Percentiles rank a stretch among this genome's conserved stretches.
phyloP scores from a whole-genome alignment of 2,329 filamentous ascomycete genomes.

The Fusarium pseudocircinatum region DNA sequence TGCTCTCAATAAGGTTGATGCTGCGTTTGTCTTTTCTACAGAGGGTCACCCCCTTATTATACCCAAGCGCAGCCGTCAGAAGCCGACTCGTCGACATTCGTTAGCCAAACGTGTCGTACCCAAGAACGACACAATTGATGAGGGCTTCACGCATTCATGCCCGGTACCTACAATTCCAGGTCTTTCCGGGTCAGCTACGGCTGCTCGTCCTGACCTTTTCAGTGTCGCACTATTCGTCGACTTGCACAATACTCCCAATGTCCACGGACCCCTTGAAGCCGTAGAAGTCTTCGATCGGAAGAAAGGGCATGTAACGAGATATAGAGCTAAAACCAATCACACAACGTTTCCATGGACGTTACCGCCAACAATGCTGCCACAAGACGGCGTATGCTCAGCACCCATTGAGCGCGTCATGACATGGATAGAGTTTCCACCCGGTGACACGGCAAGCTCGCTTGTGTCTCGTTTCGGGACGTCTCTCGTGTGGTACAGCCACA shows the following conservation, averaged over 20 bases:
- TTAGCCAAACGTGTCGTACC: slow-evolving; percentile 20
- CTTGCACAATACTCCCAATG: slow-evolving; percentile 78
- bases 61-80: slow-evolving; percentile 57
- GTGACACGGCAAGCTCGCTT: slow-evolving; percentile 49
- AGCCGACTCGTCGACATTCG: slow-evolving; percentile 1
- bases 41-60: slow-evolving; percentile 95
- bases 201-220: slow-evolving; percentile 83
- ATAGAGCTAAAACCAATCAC: slow-evolving; percentile 74
- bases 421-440: slow-evolving; percentile 69
- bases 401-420: slow-evolving; percentile 78
- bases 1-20: slow-evolving; percentile 86
- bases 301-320: slow-evolving; percentile 53
- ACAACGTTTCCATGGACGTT: slow-evolving; percentile 95
- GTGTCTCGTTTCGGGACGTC: slow-evolving; percentile 47
- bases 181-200: slow-evolving; percentile 81
- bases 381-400: slow-evolving; percentile 78
- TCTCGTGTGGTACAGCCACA: slow-evolving; percentile 48
- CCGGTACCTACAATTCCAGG: slow-evolving; percentile 67
- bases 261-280: slow-evolving; percentile 58
- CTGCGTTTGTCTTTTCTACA: slow-evolving; percentile 91
- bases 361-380: slow-evolving; percentile 76
- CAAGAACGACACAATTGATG: slow-evolving; percentile 52
- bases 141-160: slow-evolving; percentile 69
- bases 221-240: slow-evolving; percentile 88
- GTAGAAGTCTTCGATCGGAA: slow-evolving; percentile 56